Evolutionary conservation across 352 stramenopile species (phyloP).

Genomic region (Pythium phragmitis): DNA sequence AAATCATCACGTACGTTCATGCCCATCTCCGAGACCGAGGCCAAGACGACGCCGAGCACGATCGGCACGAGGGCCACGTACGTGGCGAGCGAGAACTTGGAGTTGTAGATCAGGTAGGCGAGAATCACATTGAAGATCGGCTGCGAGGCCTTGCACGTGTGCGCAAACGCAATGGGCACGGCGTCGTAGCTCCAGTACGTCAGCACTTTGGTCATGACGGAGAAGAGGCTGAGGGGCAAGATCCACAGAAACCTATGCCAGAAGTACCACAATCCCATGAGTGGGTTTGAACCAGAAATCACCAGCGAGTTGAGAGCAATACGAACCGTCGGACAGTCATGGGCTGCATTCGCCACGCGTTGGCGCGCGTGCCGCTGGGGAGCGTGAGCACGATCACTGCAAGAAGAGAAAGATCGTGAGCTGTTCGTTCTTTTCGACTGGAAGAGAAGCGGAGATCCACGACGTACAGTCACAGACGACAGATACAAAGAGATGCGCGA

Average conservation of each 20-base stretch:
- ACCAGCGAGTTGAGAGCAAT: not conserved
- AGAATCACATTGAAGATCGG: conserved; percentile 87
- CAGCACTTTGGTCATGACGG: conserved; percentile 76
- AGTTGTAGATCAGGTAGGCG: conserved; percentile 69
- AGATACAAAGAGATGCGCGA: conserved; percentile 81
- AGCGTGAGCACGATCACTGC: conserved; percentile 77
- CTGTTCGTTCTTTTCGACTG: not conserved
- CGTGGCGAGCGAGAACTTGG: conserved; percentile 66
- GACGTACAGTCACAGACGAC: conserved; percentile 74
- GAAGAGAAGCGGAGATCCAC: not conserved
- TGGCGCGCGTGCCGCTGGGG: conserved; percentile 38
- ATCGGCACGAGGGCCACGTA: conserved; percentile 84
- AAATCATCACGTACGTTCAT: conserved; percentile 57
- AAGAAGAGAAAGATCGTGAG: not conserved
- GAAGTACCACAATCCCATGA: not conserved
- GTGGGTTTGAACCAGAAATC: not conserved
- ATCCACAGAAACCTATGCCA: conserved; percentile 67
- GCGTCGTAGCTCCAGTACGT: conserved; percentile 90
- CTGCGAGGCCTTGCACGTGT: conserved; percentile 87
- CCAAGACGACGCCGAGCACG: conserved; percentile 77
- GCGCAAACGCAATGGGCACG: conserved; percentile 79
- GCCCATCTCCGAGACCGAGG: conserved; percentile 84
- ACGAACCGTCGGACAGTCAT: conserved; percentile 43
- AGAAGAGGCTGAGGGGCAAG: conserved; percentile 75
- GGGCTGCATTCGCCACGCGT: conserved; percentile 62